A percentile compares a stretch with the other conserved stretches of the same genome.
These are phyloP conservation scores for Echria macrotheca DNA, from an alignment of 495 filamentous ascomycete species.

Conservation along the genomic window DNA sequence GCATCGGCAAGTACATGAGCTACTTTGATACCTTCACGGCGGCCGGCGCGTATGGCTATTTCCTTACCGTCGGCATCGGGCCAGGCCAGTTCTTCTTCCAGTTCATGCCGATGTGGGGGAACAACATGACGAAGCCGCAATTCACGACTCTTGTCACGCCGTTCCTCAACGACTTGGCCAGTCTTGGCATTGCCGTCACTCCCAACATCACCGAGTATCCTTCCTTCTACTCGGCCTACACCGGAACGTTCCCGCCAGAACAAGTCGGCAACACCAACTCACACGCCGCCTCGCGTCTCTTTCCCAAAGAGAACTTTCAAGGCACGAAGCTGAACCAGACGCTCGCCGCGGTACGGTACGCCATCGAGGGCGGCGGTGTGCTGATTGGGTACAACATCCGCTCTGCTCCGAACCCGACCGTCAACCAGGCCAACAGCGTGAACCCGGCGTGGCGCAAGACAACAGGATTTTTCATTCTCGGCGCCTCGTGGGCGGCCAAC, in stretches of 20 bases:
- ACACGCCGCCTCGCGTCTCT: slow-evolving; percentile 44
- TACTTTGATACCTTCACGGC: slow-evolving; percentile 44
- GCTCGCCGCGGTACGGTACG: slow-evolving; percentile 40
- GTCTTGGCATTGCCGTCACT: slow-evolving; percentile 32
- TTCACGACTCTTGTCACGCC: slow-evolving; percentile 41
- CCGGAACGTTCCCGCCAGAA: slow-evolving; percentile 43
- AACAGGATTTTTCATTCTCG: slow-evolving; percentile 42
- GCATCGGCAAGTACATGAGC: slow-evolving; percentile 39
- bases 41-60: slow-evolving; percentile 52
- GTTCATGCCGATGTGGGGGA: slow-evolving; percentile 46
- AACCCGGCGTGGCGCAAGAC: slow-evolving; percentile 48
- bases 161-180: slow-evolving; percentile 35
- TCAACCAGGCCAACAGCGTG: slow-evolving; percentile 35
- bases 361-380: slow-evolving; percentile 36
- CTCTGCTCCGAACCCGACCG: slow-evolving; percentile 30
- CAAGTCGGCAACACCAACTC: slow-evolving; percentile 34
- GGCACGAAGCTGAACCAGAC: slow-evolving; percentile 35
- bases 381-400: slow-evolving; percentile 49
- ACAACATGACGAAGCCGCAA: slow-evolving; percentile 45
- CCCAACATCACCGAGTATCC: slow-evolving; percentile 47
- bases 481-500: slow-evolving; percentile 27
- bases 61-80: slow-evolving; percentile 25
- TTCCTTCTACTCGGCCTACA: slow-evolving; percentile 45
- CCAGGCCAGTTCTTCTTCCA: slow-evolving; percentile 33
- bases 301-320: slow-evolving; percentile 46